phyloP scores from a whole-genome alignment of 495 filamentous ascomycete genomes.

The Amphirosellinia nigrospora region DNA sequence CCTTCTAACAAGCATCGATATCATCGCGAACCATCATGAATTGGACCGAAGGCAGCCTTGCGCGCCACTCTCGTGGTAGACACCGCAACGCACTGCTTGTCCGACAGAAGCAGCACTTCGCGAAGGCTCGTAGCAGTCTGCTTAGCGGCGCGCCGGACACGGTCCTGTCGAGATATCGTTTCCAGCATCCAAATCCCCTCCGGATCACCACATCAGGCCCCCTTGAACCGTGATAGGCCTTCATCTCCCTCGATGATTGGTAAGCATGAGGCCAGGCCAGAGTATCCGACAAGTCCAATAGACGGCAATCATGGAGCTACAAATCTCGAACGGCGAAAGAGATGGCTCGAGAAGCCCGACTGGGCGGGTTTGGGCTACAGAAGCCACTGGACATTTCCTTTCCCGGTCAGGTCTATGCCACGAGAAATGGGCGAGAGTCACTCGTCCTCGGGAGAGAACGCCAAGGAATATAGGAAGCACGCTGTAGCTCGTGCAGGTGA shows the following conservation, averaged over 20 bases:
- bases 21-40: conserved; percentile 42
- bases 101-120: conserved; percentile 51
- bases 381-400: conserved; percentile 38
- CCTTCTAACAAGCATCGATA: conserved; percentile 12
- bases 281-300: neutral
- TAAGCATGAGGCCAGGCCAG: conserved; percentile 11
- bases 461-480: conserved; percentile 5
- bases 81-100: conserved; percentile 43
- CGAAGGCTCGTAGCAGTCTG: conserved; percentile 41
- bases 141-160: conserved; percentile 25
- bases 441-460: conserved; percentile 17
- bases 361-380: conserved; percentile 41
- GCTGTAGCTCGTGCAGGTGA: neutral
- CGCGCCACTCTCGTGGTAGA: conserved; percentile 42
- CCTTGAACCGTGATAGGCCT: neutral
- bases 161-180: conserved; percentile 38
- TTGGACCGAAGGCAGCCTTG: conserved; percentile 53
- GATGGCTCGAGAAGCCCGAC: conserved; percentile 36
- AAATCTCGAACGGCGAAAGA: conserved; percentile 31
- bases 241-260: conserved; percentile 2
- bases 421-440: conserved; percentile 32
- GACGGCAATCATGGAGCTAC: conserved; percentile 7
- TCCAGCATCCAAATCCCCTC: conserved; percentile 21
- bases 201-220: conserved; percentile 1
- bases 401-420: conserved; percentile 32